phyloP scores from a whole-genome alignment of 129 eudicot species.

The Silybum marianum region DNA sequence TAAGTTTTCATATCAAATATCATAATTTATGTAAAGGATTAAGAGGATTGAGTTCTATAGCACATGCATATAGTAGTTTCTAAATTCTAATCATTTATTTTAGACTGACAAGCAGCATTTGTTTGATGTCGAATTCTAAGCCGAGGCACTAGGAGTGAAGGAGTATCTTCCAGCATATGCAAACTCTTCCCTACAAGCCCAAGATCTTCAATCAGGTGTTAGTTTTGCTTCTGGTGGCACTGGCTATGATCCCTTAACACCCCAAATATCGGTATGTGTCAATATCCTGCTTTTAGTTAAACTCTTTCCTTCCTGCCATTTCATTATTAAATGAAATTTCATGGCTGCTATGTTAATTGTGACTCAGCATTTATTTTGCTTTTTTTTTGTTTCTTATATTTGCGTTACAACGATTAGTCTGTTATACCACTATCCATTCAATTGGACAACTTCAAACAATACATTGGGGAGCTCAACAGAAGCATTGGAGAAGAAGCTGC shows the following conservation, averaged over 20 bases:
- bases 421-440: too few species aligned
- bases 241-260: conserved; percentile 43
- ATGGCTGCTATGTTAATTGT: background rate
- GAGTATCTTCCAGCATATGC: conserved; percentile 69
- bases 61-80: background rate
- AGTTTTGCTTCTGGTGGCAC: conserved; percentile 86
- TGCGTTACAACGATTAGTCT: background rate
- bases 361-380: background rate
- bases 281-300: too few species aligned
- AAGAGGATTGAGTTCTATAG: too few species aligned
- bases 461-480: conserved; percentile 37
- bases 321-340: background rate
- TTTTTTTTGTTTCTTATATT: background rate
- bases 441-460: conserved; percentile 34
- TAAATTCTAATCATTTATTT: background rate
- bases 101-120: background rate
- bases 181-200: conserved; percentile 42
- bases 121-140: conserved; percentile 34
- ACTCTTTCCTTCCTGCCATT: background rate
- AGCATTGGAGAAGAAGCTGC: conserved; percentile 45
- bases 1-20: too few species aligned
- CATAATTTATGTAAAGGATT: too few species aligned
- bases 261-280: too few species aligned
- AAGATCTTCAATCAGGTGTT: conserved; percentile 75
- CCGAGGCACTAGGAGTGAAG: conserved; percentile 73